Percentiles rank a stretch among this genome's conserved stretches.
phyloP scores from a whole-genome alignment of 805 yeast genomes.

The Zygotorulaspora florentina region DNA sequence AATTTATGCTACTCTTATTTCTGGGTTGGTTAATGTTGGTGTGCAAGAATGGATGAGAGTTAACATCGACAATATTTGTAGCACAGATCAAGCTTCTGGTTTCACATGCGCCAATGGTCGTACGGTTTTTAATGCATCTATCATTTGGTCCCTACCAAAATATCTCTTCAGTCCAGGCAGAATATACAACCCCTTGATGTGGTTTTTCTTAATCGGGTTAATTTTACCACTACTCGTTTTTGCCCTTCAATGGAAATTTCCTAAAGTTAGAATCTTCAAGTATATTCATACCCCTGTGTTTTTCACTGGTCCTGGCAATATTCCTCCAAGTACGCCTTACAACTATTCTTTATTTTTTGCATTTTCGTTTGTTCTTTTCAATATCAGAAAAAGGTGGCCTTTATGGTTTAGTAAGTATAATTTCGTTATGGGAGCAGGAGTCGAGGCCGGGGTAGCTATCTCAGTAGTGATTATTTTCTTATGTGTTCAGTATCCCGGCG shows the following conservation, averaged over 20 bases:
- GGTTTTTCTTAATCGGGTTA: conserved; percentile 54
- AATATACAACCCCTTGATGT: conserved; percentile 50
- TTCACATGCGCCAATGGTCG: conserved; percentile 43
- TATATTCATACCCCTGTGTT: conserved; percentile 61
- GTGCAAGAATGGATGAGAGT: conserved; percentile 41
- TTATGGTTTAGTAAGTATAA: conserved; percentile 60
- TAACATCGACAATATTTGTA: conserved; percentile 39
- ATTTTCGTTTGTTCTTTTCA: conserved; percentile 42
- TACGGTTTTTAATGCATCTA: conserved; percentile 48
- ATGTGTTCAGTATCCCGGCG: conserved; percentile 46
- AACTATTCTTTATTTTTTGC: conserved; percentile 55
- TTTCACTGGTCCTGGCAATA: conserved; percentile 52
- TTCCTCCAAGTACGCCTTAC: conserved; percentile 74
- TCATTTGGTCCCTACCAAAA: conserved; percentile 51
- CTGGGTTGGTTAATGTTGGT: conserved; percentile 39
- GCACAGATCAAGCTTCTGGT: conserved; percentile 38
- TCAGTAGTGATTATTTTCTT: conserved; percentile 53
- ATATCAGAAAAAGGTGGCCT: conserved; percentile 44
- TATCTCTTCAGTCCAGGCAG: conserved; percentile 49
- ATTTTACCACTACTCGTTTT: conserved; percentile 38
- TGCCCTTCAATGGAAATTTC: conserved; percentile 28
- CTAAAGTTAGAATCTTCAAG: conserved; percentile 30
- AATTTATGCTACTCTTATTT: conserved; percentile 39
- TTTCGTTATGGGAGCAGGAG: conserved; percentile 56
- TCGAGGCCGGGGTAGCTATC: conserved; percentile 60